Evolutionary conservation across 768 basidiomycete genomes (phyloP), one percentile per base, ranked within the genome.

Genomic region (Pleurotus platypus): DNA sequence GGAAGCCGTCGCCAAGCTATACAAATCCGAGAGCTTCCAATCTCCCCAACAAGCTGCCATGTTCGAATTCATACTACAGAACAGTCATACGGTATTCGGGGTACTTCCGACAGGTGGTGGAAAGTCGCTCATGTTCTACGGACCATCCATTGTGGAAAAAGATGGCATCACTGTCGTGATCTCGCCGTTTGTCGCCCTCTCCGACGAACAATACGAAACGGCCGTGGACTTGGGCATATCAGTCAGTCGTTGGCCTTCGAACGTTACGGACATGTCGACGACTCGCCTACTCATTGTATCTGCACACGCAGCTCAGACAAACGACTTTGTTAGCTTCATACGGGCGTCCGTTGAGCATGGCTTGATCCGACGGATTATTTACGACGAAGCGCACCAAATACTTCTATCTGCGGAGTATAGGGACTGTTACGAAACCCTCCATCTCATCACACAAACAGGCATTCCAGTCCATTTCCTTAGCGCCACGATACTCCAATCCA

Each of bases 361-460:
- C 5, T 22, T 47, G 20, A 5, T 58, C 4, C 5, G 16, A 20
- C 27, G 57, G 2, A 39, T 53, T 26, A 37, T 58, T 22, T 38
- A 51, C 16, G 57, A 58, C 39, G 57, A 58, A 42, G 49, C 57
- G 5, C 57, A 58, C 20, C 35, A 58, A 6, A 51, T 58, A 22
- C 42, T 35, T 15, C 20, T 39, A 9, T 50, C 57, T 8, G 40
- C 39, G 22, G 30, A 42, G 15, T 58, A 58, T 18, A 27, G 57
- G 2, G 16, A 16, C 16, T 58, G 57, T 39, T 58, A 49, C 39
- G 37, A 58, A 9, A 9, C 30, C 3, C 45, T 58, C 11, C 15
- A 24, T 18, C 4, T 20, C 7, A 3, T 58, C 3, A 42, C 43
- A 27, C 9, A 30, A 18, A 15, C 50, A 9, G 57, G 57, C 11